Conservation (phyloP, 2,329 filamentous ascomycete genomes). For the Leptographium wingfieldii region DNA sequence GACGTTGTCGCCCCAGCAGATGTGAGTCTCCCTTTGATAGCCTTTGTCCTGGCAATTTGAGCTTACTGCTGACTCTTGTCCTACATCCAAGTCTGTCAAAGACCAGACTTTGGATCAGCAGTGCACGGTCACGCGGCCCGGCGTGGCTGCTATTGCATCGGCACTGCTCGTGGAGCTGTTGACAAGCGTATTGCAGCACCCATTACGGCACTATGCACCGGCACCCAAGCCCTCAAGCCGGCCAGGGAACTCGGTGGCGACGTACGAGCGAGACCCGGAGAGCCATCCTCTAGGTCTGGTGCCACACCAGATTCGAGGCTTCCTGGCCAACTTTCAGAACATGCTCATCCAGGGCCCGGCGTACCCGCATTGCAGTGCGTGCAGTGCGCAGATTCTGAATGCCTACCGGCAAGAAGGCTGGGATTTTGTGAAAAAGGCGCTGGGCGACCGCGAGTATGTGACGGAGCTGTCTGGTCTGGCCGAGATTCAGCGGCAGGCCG, state of each 20-base stretch:
- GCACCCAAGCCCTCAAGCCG: conserved; percentile 32
- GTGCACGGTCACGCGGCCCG: conserved; percentile 91
- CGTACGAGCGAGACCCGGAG: conserved; percentile 41
- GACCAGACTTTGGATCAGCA: conserved; percentile 95
- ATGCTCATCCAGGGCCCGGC: conserved; percentile 60
- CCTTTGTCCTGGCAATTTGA: neutral
- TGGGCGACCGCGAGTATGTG: conserved; percentile 66
- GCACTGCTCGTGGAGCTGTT: conserved; percentile 83
- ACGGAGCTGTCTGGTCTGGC: conserved; percentile 62
- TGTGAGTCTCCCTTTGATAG: conserved; percentile 41
- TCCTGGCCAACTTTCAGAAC: conserved; percentile 61
- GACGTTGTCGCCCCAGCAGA: conserved; percentile 91
- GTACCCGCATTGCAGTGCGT: conserved; percentile 73
- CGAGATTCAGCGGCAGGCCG: conserved; percentile 52
- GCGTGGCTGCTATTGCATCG: conserved; percentile 84
- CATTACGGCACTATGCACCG: conserved; percentile 49
- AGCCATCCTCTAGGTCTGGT: conserved; percentile 55
- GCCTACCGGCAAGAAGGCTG: conserved; percentile 58
- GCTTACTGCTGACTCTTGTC: neutral
- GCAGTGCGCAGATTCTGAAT: conserved; percentile 55
- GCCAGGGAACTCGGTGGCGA: conserved; percentile 22
- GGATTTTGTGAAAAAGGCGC: conserved; percentile 62
- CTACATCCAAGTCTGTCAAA: conserved; percentile 54
- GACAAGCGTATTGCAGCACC: conserved; percentile 78
- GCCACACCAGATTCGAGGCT: conserved; percentile 71